These are phyloP conservation scores for Colletotrichum noveboracense DNA, from an alignment of 2,329 filamentous ascomycete species.

Conservation along the genomic window DNA sequence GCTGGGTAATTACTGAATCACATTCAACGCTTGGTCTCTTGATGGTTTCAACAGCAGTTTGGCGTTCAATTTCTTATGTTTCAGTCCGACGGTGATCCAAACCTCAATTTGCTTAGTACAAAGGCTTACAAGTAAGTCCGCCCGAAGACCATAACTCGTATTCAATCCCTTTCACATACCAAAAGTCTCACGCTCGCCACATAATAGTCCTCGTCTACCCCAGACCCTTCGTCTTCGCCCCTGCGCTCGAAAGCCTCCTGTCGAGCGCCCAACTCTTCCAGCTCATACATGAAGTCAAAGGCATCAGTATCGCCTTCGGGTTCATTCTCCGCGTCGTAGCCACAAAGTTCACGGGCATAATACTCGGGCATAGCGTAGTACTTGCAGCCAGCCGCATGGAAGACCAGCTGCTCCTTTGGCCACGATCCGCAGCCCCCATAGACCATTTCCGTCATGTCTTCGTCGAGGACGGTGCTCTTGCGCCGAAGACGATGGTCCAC, in stretches of 20 bases:
- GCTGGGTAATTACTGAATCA: too few species aligned
- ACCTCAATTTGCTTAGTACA: too few species aligned
- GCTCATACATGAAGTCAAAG: fast-evolving
- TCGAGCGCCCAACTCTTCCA: fast-evolving
- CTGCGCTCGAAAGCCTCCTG: neutral
- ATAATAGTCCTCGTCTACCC: fast-evolving
- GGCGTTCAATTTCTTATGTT: too few species aligned
- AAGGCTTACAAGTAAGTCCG: too few species aligned
- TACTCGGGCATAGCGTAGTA: neutral
- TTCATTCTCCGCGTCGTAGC: neutral
- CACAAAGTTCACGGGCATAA: fast-evolving
- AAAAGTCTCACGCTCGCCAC: fast-evolving
- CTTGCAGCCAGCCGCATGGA: neutral
- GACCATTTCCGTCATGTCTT: neutral
- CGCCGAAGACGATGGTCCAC: neutral
- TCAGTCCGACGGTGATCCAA: too few species aligned
- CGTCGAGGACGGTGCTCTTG: neutral
- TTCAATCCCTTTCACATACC: neutral
- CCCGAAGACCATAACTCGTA: too few species aligned
- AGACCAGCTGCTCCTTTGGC: neutral
- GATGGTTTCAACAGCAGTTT: too few species aligned
- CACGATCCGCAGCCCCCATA: neutral
- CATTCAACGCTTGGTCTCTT: too few species aligned
- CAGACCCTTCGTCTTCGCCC: neutral
- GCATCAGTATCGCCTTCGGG: fast-evolving